Evolutionary conservation across 1,284 basidiomycete genomes (phyloP), one percentile per base, ranked within the genome.

Genomic region (Rhodotorula sp.): DNA sequence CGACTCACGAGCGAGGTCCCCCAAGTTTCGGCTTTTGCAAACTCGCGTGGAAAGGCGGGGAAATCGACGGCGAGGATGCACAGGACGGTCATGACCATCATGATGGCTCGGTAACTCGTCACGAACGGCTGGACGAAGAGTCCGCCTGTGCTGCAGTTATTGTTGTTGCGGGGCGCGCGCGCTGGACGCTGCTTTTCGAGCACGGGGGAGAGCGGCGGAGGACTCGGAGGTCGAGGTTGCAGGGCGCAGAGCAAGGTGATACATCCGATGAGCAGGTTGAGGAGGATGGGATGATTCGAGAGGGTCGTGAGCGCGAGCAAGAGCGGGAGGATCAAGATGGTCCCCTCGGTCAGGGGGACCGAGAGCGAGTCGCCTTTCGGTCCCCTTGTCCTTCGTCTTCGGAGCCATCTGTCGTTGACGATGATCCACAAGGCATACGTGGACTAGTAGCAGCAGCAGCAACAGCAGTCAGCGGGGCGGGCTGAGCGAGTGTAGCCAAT

Each of bases 21-120:
- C 82, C 88, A 97, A 0, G 91, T 90, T 82, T 99, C 95, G 78
- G 93, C 95, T 80, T 99, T 99, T 17, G 90, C 93, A 61, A 96
- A 85, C 14, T 82, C 82, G 20, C 96, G 86, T 0, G 95, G 95
- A 78, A 98, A 99, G 33, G 95, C 85, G 0, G 86, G 87, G 78
- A 99, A 99, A 79, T 99, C 96, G 60, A 99, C 95, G 0, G 96
- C 95, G 14, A 99, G 86, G 72, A 99, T 99, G 53, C 88, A 89
- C 56, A 96, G 84, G 54, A 90, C 82, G 0, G 96, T 98, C 84
- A 99, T 87, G 46, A 97, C 82, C 85, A 99, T 90, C 92, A 98
- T 95, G 79, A 98, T 92, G 3, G 94, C 88, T 60, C 96, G 85
- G 80, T 96, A 99, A 0, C 90, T 87, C 14, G 93, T 91, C 66